These are phyloP conservation scores for Pyrenula aspistea DNA, from an alignment of 495 filamentous ascomycete species.

Conservation along the genomic window DNA sequence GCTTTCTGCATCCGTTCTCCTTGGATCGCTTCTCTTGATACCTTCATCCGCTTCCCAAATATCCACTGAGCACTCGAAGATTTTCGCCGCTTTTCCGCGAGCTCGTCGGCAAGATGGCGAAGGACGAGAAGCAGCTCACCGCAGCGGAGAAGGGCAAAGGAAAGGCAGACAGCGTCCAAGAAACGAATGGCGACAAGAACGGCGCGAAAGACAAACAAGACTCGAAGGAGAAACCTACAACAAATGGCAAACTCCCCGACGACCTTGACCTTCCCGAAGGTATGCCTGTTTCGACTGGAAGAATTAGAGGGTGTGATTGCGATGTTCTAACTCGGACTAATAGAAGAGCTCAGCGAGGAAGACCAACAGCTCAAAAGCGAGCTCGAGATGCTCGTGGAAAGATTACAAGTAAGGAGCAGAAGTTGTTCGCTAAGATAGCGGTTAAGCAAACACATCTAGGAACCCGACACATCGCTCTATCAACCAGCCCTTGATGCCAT, in stretches of 20 bases:
- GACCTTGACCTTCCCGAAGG: conserved; percentile 48
- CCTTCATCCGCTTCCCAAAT: no score
- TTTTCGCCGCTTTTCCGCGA: not conserved
- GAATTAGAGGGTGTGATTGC: conserved; percentile 5
- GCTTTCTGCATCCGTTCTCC: no score
- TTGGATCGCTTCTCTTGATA: no score
- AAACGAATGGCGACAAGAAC: conserved; percentile 47
- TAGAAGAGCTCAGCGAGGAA: conserved; percentile 91
- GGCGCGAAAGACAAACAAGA: conserved; percentile 53
- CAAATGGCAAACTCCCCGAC: conserved; percentile 64
- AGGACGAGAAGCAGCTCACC: conserved; percentile 79
- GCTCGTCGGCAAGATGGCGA: conserved; percentile 50
- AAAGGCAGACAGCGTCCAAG: conserved; percentile 59
- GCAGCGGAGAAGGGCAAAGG: conserved; percentile 90
- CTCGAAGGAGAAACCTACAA: conserved; percentile 52
- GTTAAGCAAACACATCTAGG: conserved; percentile 36
- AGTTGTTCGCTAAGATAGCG: conserved; percentile 1
- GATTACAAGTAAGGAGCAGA: conserved; percentile 59
- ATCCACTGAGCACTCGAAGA: no score
- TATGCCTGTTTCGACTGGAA: conserved; percentile 14
- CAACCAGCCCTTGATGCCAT: conserved; percentile 86
- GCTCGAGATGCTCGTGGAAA: conserved; percentile 95
- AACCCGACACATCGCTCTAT: conserved; percentile 78
- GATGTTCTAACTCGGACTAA: conserved; percentile 1
- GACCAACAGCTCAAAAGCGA: conserved; percentile 96